These are phyloP conservation scores for Penicillium sp. DNA, from an alignment of 2,329 filamentous ascomycete species.

Conservation along the genomic window DNA sequence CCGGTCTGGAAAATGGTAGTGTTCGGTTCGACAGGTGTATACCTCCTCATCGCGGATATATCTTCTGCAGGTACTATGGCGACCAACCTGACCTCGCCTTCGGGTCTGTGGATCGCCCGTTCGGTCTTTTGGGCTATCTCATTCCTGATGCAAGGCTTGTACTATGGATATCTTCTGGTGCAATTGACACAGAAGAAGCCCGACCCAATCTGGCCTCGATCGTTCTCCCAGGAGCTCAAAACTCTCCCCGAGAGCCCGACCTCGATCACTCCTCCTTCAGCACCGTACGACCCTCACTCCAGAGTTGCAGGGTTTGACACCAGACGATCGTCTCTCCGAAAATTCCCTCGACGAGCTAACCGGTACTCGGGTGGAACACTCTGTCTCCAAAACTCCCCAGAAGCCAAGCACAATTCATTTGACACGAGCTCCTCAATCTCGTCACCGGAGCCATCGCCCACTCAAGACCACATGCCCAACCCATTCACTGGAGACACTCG, in stretches of 20 bases:
- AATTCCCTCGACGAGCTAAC: slow-evolving; percentile 27
- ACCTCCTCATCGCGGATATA: slow-evolving; percentile 27
- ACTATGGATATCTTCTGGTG: slow-evolving; percentile 30
- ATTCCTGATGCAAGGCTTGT: slow-evolving; percentile 31
- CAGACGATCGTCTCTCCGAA: slow-evolving; percentile 24
- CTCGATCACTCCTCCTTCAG: slow-evolving; percentile 10
- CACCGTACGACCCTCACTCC: slow-evolving; percentile 12
- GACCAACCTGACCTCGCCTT: slow-evolving; percentile 10
- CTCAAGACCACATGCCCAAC: not conserved
- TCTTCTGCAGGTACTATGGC: slow-evolving; percentile 30
- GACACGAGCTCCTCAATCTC: slow-evolving; percentile 19
- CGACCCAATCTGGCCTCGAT: slow-evolving; percentile 22
- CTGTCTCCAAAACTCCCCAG: slow-evolving; percentile 22
- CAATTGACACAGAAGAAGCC: slow-evolving; percentile 10
- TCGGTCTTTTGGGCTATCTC: slow-evolving; percentile 38
- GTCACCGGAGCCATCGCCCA: slow-evolving; percentile 12
- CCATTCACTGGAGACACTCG: slow-evolving; percentile 11
- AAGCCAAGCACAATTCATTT: slow-evolving; percentile 23
- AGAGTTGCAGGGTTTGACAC: slow-evolving; percentile 19
- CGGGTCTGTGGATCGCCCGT: slow-evolving; percentile 32
- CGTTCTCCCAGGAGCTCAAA: slow-evolving; percentile 27
- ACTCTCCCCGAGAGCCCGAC: slow-evolving; percentile 14
- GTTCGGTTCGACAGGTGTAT: slow-evolving; percentile 22
- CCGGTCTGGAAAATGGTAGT: slow-evolving; percentile 18
- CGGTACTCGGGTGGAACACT: slow-evolving; percentile 34